phyloP scores from a whole-genome alignment of 2,329 filamentous ascomycete species.

The Alternaria consortialis region DNA sequence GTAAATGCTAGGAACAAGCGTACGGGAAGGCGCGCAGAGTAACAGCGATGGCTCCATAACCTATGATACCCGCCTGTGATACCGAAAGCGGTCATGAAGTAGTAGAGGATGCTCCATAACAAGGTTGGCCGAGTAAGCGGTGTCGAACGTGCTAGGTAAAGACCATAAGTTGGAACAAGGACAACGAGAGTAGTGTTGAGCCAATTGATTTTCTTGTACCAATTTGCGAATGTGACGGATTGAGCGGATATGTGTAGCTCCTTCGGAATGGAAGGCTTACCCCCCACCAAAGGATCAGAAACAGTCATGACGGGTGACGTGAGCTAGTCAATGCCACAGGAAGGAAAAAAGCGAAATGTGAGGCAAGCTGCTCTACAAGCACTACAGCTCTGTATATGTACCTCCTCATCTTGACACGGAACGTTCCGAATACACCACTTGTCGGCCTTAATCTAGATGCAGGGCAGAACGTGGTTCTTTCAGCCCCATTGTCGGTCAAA shows the following conservation, averaged over 20 bases:
- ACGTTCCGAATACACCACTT: slow-evolving; percentile 12
- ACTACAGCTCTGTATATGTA: slow-evolving; percentile 14
- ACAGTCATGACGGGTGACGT: slow-evolving; percentile 11
- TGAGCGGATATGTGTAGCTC: slow-evolving; percentile 30
- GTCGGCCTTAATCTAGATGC: slow-evolving; percentile 3
- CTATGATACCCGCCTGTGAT: slow-evolving; percentile 68
- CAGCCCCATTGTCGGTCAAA: slow-evolving; percentile 14
- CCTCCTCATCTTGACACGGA: slow-evolving; percentile 5
- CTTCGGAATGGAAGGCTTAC: slow-evolving; percentile 7
- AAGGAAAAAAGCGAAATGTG: neutral
- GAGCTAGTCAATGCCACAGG: neutral
- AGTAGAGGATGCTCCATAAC: slow-evolving; percentile 77
- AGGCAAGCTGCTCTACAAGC: neutral
- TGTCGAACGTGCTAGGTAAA: slow-evolving; percentile 78
- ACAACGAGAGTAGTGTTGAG: slow-evolving; percentile 84
- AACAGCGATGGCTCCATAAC: slow-evolving; percentile 69
- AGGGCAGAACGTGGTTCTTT: slow-evolving; percentile 1
- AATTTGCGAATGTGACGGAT: slow-evolving; percentile 64
- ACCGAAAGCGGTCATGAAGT: slow-evolving; percentile 81
- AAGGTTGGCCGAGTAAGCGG: slow-evolving; percentile 75
- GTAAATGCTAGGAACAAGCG: slow-evolving; percentile 58
- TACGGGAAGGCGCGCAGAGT: slow-evolving; percentile 54
- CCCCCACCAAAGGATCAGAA: neutral
- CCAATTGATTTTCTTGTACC: slow-evolving; percentile 93
- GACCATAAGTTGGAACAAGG: slow-evolving; percentile 75